Percentiles rank a stretch among this genome's conserved stretches.
Conservation (phyloP, 176 grass and related monocot genomes). For the Phoenix dactylifera region DNA sequence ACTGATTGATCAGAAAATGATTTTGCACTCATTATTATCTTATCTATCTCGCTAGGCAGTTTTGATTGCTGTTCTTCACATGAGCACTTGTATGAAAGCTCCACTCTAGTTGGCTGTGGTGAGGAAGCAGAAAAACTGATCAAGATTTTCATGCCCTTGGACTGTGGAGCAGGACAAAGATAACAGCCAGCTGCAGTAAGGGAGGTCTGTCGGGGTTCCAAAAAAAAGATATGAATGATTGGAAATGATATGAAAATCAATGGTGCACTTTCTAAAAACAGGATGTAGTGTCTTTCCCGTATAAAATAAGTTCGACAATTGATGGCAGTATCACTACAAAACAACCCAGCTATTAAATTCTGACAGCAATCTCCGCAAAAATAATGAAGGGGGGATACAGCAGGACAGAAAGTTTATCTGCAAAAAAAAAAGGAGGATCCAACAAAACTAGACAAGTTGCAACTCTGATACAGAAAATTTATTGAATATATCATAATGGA, state of each 20-base stretch:
- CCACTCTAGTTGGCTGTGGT: constrained; percentile 34
- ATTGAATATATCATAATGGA: too few species aligned
- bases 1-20: constrained; percentile 34
- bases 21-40: constrained; percentile 38
- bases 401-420: too few species aligned
- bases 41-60: constrained; percentile 33
- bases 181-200: constrained; percentile 78
- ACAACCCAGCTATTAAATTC: too few species aligned
- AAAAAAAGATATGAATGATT: constrained; percentile 11
- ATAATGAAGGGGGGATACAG: too few species aligned
- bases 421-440: too few species aligned
- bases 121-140: constrained; percentile 65
- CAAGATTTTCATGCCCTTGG: constrained; percentile 77
- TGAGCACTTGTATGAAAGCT: constrained; percentile 40
- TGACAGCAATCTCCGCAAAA: too few species aligned
- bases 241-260: not conserved
- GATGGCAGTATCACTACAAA: too few species aligned
- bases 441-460: too few species aligned
- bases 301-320: too few species aligned
- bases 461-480: too few species aligned
- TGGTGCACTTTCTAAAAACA: too few species aligned
- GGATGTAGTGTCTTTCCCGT: too few species aligned
- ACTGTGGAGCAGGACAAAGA: constrained; percentile 65
- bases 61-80: constrained; percentile 34
- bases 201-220: constrained; percentile 43